Conservation (phyloP, 2,329 filamentous ascomycete genomes). For the Diaporthe capsici region DNA sequence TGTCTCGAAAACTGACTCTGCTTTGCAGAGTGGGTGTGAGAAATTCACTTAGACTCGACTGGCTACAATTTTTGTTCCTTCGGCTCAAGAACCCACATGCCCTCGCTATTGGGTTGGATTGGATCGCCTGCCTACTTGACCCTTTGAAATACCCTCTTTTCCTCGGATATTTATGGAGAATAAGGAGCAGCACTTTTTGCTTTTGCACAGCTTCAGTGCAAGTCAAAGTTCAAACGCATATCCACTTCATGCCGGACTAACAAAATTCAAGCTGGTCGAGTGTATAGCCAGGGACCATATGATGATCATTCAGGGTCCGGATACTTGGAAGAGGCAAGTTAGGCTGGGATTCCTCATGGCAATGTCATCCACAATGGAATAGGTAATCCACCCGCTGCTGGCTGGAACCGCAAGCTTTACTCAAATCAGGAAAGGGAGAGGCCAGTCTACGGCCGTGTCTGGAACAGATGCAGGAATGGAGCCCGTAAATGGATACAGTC, state of each 20-base stretch:
- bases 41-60: not conserved
- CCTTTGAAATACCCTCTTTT: no score
- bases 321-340: not conserved
- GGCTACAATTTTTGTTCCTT: no score
- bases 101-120: no score
- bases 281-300: not conserved
- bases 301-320: not conserved
- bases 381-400: not conserved
- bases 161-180: no score
- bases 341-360: not conserved
- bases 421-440: not conserved
- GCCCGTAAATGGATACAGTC: not conserved
- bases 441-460: not conserved
- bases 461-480: not conserved
- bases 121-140: no score
- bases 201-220: no score
- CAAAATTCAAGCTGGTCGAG: no score
- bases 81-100: no score
- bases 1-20: not conserved
- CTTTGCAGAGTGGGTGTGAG: not conserved
- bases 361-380: no score
- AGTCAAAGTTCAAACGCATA: no score
- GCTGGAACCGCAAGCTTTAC: not conserved
- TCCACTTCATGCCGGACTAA: no score
- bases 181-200: no score